A percentile compares a stretch with the other conserved stretches of the same genome.
Evolutionary conservation across 2,329 filamentous ascomycete species (phyloP).

Genomic region (Colletotrichum tamarilloi): DNA sequence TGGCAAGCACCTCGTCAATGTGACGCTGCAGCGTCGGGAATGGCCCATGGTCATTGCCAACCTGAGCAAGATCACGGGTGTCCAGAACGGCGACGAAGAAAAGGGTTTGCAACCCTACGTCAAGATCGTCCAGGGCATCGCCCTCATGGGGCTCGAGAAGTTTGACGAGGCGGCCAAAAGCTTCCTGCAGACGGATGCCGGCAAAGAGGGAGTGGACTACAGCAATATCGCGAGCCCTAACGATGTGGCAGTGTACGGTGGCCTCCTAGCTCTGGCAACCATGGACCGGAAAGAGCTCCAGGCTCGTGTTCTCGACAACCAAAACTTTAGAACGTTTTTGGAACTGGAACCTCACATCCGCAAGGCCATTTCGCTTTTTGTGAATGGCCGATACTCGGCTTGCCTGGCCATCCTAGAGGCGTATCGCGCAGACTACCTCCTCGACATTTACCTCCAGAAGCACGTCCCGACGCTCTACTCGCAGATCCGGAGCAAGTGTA

Average conservation of each 20-base stretch:
- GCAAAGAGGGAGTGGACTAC: constrained; percentile 58
- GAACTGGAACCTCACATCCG: constrained; percentile 95
- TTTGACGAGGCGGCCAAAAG: constrained; percentile 73
- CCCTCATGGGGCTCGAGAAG: constrained; percentile 57
- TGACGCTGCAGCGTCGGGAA: constrained; percentile 80
- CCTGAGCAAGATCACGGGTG: constrained; percentile 71
- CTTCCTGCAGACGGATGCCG: constrained; percentile 72
- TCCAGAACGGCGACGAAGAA: constrained; percentile 58
- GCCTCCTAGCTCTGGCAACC: constrained; percentile 87
- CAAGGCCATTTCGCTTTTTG: constrained; percentile 89
- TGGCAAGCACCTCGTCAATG: constrained; percentile 79
- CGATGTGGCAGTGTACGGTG: constrained; percentile 92
- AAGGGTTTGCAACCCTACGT: constrained; percentile 63
- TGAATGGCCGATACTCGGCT: constrained; percentile 87
- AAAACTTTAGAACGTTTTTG: constrained; percentile 84
- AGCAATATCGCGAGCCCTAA: constrained; percentile 83
- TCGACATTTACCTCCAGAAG: constrained; percentile 85
- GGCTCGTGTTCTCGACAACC: constrained; percentile 80
- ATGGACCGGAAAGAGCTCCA: constrained; percentile 86
- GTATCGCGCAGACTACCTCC: constrained; percentile 86
- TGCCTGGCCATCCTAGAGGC: constrained; percentile 86
- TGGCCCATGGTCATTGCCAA: constrained; percentile 76
- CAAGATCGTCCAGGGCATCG: constrained; percentile 63
- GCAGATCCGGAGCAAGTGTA: constrained; percentile 87
- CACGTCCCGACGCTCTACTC: constrained; percentile 79